phyloP scores from a whole-genome alignment of 805 yeast genomes.

The Spathaspora girioi region DNA sequence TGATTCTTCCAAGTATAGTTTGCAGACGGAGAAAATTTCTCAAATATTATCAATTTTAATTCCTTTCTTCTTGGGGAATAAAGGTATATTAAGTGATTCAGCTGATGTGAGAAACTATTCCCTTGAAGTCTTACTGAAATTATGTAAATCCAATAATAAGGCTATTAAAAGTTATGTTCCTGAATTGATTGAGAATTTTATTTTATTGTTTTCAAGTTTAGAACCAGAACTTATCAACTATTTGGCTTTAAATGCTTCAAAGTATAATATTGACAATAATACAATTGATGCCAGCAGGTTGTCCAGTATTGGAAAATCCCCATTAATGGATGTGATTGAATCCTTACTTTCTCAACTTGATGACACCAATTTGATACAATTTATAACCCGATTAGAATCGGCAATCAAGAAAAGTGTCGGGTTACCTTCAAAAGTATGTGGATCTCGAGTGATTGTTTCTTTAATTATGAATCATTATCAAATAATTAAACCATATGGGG shows the following conservation, averaged over 20 bases:
- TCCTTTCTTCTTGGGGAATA: slow-evolving; percentile 75
- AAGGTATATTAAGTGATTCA: slow-evolving; percentile 80
- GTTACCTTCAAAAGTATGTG: slow-evolving; percentile 85
- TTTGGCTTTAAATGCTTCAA: slow-evolving; percentile 81
- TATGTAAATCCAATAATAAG: slow-evolving; percentile 61
- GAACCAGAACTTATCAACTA: slow-evolving; percentile 92
- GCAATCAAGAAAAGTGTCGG: slow-evolving; percentile 76
- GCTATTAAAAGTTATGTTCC: slow-evolving; percentile 68
- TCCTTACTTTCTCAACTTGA: slow-evolving; percentile 58
- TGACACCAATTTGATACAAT: slow-evolving; percentile 42
- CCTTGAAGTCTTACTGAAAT: slow-evolving; percentile 64
- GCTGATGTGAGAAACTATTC: slow-evolving; percentile 80
- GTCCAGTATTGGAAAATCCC: slow-evolving; percentile 73
- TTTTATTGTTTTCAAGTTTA: slow-evolving; percentile 72
- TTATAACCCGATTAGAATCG: slow-evolving; percentile 47
- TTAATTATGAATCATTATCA: slow-evolving; percentile 54
- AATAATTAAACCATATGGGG: slow-evolving; percentile 50
- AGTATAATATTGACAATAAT: slow-evolving; percentile 67
- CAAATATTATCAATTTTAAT: slow-evolving; percentile 54
- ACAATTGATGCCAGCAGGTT: slow-evolving; percentile 77
- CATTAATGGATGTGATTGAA: slow-evolving; percentile 85
- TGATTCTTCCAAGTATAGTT: slow-evolving; percentile 39
- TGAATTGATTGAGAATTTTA: slow-evolving; percentile 62
- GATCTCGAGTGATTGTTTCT: slow-evolving; percentile 67
- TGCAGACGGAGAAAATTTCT: slow-evolving; percentile 37